These are phyloP conservation scores for Podaxis mareebaensis DNA, from an alignment of 768 basidiomycete species.

Conservation along the genomic window DNA sequence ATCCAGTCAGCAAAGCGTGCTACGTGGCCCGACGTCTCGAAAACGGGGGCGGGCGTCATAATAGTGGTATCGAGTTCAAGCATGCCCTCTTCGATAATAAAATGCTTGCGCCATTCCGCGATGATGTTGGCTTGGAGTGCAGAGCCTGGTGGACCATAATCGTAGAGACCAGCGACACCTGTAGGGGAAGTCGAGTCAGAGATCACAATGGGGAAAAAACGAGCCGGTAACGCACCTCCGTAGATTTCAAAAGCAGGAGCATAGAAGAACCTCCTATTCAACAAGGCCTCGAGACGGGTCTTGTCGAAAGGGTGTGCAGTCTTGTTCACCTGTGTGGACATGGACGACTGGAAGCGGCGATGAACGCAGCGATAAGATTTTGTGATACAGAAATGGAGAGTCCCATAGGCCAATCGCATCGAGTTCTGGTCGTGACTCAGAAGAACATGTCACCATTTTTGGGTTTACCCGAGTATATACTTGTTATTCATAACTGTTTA, in stretches of 20 bases:
- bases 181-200: conserved; percentile 13
- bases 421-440: conserved; percentile 24
- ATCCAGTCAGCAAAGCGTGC: conserved; percentile 99
- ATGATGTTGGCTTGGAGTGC: conserved; percentile 96
- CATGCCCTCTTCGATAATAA: conserved; percentile 98
- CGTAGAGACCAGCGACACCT: conserved; percentile 98
- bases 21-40: conserved; percentile 97
- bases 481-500: neutral
- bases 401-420: conserved; percentile 29
- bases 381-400: conserved; percentile 25
- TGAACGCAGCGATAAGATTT: conserved; percentile 30
- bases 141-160: conserved; percentile 96
- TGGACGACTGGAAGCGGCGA: conserved; percentile 31
- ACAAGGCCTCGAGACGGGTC: conserved; percentile 75
- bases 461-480: neutral
- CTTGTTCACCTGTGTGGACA: conserved; percentile 64
- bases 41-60: conserved; percentile 93
- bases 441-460: conserved; percentile 10
- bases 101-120: conserved; percentile 94
- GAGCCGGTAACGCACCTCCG: conserved; percentile 63
- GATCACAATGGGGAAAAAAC: conserved; percentile 1
- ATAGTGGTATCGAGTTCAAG: conserved; percentile 97
- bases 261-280: conserved; percentile 94
- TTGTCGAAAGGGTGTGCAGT: conserved; percentile 88
- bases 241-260: conserved; percentile 99